phyloP scores from a whole-genome alignment of 2,329 filamentous ascomycete genomes.

The Fusarium avenaceum region DNA sequence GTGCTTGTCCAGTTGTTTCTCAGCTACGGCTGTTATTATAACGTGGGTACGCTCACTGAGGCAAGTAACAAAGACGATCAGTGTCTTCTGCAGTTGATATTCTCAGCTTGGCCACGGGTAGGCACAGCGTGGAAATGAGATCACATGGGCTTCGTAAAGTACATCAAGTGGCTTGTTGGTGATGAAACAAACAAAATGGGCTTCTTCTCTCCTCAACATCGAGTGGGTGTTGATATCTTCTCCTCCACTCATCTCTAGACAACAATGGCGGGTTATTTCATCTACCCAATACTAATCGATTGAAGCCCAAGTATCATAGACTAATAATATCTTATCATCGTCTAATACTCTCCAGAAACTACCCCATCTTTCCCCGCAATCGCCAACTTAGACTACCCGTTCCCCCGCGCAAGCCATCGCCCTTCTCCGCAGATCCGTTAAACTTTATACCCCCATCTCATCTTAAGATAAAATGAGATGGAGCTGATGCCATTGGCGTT shows the following conservation, averaged over 20 bases:
- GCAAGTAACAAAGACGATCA: not conserved
- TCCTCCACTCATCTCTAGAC: not conserved
- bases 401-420: constrained; percentile 39
- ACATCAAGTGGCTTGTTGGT: constrained; percentile 9
- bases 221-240: not conserved
- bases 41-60: not conserved
- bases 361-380: constrained; percentile 46
- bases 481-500: not conserved
- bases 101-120: constrained; percentile 19
- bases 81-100: not conserved
- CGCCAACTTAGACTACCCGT: constrained; percentile 31
- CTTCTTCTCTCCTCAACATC: not conserved
- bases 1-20: constrained; percentile 10
- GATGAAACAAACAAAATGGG: constrained; percentile 21
- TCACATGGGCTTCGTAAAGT: constrained; percentile 1
- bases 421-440: constrained; percentile 23
- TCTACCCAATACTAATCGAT: not conserved
- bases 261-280: not conserved
- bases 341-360: constrained; percentile 1
- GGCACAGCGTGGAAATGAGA: constrained; percentile 15
- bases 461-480: not conserved
- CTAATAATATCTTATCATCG: not conserved
- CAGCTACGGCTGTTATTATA: constrained; percentile 23
- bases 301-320: not conserved
- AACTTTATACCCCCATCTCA: not conserved